phyloP scores from a whole-genome alignment of 257 asterid genomes.

The Euphrasia confusa region DNA sequence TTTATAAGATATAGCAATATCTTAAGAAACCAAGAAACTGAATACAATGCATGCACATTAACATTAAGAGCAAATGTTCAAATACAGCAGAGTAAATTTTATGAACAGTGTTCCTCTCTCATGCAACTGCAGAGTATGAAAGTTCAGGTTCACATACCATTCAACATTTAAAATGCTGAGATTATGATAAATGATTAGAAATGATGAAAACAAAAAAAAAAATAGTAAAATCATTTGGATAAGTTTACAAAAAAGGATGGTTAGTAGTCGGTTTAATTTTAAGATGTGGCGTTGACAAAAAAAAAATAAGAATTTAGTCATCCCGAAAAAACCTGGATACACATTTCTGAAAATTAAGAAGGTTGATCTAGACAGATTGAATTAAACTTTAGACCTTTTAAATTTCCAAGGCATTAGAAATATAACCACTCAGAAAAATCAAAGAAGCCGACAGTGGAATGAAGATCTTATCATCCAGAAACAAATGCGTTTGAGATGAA shows the following conservation, averaged over 20 bases:
- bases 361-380: not conserved
- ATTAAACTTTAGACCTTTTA: not conserved
- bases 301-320: not conserved
- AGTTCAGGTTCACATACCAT: conserved; percentile 1
- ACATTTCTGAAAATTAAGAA: not conserved
- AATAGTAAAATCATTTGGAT: not conserved
- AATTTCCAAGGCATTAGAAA: not conserved
- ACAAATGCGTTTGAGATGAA: too few species aligned
- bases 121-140: not conserved
- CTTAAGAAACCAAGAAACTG: not conserved
- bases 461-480: too few species aligned
- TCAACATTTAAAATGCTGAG: conserved; percentile 8
- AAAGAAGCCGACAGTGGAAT: too few species aligned
- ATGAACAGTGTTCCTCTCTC: not conserved
- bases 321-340: not conserved
- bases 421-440: not conserved
- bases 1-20: not conserved
- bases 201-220: not conserved
- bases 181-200: not conserved
- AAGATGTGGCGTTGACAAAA: not conserved
- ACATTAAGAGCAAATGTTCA: not conserved
- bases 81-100: not conserved
- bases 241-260: not conserved
- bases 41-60: not conserved
- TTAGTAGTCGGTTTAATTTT: not conserved